These are phyloP conservation scores for Magnusiomyces tetraspermus DNA, from an alignment of 1,139 yeast genomes.

Conservation along the genomic window DNA sequence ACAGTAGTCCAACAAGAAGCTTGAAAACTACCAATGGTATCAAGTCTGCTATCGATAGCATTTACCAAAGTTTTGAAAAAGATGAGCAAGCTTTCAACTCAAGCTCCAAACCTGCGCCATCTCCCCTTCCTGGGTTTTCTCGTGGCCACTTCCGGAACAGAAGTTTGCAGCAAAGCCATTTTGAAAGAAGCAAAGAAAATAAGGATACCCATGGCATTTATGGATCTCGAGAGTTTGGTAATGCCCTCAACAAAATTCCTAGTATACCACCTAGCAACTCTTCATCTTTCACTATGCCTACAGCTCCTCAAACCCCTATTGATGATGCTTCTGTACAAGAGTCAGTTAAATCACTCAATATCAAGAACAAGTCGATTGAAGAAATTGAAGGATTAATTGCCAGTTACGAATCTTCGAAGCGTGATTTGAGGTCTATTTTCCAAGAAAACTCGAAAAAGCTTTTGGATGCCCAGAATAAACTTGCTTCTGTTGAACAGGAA, in stretches of 20 bases:
- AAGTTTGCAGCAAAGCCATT: constrained; percentile 2
- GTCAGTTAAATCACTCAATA: constrained; percentile 17
- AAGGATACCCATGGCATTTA: neutral
- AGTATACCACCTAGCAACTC: neutral
- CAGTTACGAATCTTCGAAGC: constrained; percentile 27
- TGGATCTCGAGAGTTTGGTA: neutral
- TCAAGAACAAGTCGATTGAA: constrained; percentile 18
- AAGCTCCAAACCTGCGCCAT: neutral
- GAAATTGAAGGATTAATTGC: constrained; percentile 23
- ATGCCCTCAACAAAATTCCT: neutral
- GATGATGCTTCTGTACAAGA: constrained; percentile 13
- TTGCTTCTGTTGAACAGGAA: constrained; percentile 36
- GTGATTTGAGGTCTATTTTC: constrained; percentile 44
- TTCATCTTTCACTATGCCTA: neutral
- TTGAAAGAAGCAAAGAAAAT: constrained; percentile 8
- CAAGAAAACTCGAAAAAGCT: constrained; percentile 48
- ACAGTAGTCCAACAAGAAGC: constrained; percentile 8
- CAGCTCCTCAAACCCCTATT: neutral
- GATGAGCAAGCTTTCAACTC: neutral
- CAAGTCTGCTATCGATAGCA: constrained; percentile 13
- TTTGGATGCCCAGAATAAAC: constrained; percentile 42
- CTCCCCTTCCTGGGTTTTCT: neutral
- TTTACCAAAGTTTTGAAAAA: constrained; percentile 11
- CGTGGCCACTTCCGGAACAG: constrained; percentile 8
- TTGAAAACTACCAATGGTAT: constrained; percentile 14